Conservation (phyloP, 1,284 basidiomycete genomes). For the Ustilago sp. region DNA sequence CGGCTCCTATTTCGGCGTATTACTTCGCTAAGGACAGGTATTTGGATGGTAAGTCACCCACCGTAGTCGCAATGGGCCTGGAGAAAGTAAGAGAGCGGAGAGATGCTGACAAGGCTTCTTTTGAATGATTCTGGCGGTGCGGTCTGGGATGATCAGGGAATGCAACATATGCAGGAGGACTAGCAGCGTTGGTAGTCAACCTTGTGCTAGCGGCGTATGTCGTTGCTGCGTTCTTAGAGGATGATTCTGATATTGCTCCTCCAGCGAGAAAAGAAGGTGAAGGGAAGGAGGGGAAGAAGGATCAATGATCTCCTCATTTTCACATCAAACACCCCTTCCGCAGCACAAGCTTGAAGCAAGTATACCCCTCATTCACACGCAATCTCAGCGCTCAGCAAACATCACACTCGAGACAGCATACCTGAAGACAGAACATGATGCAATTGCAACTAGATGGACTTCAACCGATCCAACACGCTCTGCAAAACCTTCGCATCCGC, state of each 20-base stretch:
- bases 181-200: conserved; percentile 67
- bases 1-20: conserved; percentile 61
- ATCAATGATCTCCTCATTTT: conserved; percentile 11
- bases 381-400: background rate
- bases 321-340: background rate
- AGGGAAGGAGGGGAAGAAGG: conserved; percentile 21
- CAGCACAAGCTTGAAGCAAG: background rate
- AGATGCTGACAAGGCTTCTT: conserved; percentile 6
- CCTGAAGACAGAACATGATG: background rate
- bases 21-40: conserved; percentile 61
- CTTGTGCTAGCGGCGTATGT: conserved; percentile 66
- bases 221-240: conserved; percentile 65
- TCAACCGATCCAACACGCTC: conserved; percentile 33
- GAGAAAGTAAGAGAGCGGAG: too few species aligned
- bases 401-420: background rate
- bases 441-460: conserved; percentile 25
- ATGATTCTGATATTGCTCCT: conserved; percentile 31
- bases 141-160: conserved; percentile 43
- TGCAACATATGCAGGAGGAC: conserved; percentile 65
- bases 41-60: conserved; percentile 48
- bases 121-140: too few species aligned
- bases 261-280: background rate
- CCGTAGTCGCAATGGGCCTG: background rate
- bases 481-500: conserved; percentile 18
- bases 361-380: conserved; percentile 17